Evolutionary conservation across 169 alveolate species (phyloP).

Genomic region (Sarcocystis neurona): DNA sequence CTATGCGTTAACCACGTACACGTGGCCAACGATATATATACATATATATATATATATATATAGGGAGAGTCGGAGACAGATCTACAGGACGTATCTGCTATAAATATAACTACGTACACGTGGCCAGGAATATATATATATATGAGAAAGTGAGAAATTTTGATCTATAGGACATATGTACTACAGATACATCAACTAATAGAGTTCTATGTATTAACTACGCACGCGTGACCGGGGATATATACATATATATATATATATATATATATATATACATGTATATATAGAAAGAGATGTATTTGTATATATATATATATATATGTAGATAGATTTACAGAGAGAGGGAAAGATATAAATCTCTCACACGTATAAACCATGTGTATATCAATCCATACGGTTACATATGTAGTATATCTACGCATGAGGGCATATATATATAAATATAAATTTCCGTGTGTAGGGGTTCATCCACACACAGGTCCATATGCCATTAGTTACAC

Average conservation of each 20-base stretch:
- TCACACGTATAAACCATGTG: background rate
- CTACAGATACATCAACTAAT: background rate
- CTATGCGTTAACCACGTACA: no score
- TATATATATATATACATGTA: background rate
- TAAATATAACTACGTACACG: background rate
- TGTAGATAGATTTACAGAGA: background rate
- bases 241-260: no score
- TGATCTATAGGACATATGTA: no score
- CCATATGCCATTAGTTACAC: background rate
- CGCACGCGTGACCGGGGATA: background rate
- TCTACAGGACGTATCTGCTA: background rate
- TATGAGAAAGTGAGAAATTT: background rate
- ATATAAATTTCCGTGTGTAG: background rate
- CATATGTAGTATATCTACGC: no score
- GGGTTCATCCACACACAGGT: background rate
- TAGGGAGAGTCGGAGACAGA: no score
- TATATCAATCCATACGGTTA: background rate
- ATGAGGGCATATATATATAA: background rate
- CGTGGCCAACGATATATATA: no score
- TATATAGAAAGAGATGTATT: background rate
- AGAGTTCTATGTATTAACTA: background rate
- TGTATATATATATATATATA: no score
- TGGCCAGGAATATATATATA: background rate
- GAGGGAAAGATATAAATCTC: background rate
- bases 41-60: no score